These are phyloP conservation scores for Podila horticola DNA, from an alignment of 192 early-diverging fungal genomes.

Conservation along the genomic window DNA sequence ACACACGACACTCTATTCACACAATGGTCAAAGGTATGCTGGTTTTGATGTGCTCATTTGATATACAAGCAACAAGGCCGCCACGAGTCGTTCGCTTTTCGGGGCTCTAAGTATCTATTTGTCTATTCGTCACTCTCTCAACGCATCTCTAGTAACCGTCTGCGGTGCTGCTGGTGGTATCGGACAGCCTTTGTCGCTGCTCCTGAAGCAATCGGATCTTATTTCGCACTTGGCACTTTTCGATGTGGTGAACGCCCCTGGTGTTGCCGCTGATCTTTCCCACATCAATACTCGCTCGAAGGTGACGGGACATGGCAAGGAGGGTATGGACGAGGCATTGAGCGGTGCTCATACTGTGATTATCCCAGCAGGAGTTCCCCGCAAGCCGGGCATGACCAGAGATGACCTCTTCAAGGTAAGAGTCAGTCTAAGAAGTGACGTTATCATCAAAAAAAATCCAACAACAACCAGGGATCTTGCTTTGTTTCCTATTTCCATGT, in stretches of 20 bases:
- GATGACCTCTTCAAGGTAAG: conserved; percentile 94
- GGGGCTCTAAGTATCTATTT: not conserved
- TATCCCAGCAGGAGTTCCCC: conserved; percentile 94
- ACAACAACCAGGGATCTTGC: too few relatives aligned
- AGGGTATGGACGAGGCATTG: conserved; percentile 54
- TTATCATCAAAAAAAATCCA: too few relatives aligned
- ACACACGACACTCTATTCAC: too few relatives aligned
- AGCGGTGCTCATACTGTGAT: conserved; percentile 72
- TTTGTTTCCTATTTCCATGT: conserved; percentile 10
- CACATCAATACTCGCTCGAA: conserved; percentile 86
- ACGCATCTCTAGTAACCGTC: conserved; percentile 15
- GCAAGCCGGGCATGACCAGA: conserved; percentile 97
- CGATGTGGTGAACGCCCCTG: conserved; percentile 97
- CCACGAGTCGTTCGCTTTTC: too few relatives aligned
- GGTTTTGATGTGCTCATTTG: too few relatives aligned
- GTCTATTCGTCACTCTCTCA: not conserved
- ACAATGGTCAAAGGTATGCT: too few relatives aligned
- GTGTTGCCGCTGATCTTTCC: conserved; percentile 92
- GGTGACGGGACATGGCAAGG: conserved; percentile 60
- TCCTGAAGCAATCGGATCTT: conserved; percentile 88
- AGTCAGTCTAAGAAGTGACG: not conserved
- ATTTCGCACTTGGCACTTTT: conserved; percentile 89
- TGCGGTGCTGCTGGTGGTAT: conserved; percentile 91
- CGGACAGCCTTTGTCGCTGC: conserved; percentile 94
- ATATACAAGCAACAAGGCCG: too few relatives aligned